Evolutionary conservation across 345 rosid genomes (phyloP).

Genomic region (Excoecaria agallocha): DNA sequence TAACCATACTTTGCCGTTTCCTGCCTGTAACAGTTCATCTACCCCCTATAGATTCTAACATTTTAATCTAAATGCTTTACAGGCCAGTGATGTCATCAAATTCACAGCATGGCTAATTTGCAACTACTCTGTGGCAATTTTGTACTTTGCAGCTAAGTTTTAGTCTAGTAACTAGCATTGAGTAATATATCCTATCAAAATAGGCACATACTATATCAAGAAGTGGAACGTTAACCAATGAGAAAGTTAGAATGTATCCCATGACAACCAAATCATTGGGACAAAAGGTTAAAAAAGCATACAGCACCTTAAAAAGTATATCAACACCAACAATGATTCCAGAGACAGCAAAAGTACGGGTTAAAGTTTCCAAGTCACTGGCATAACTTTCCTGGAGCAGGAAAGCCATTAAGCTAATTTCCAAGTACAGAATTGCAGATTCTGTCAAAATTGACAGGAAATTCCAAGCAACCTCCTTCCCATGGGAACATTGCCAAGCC

Average conservation of each 20-base stretch:
- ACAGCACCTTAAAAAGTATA: conserved; percentile 42
- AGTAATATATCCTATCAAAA: background rate
- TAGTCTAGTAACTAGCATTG: background rate
- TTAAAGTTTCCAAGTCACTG: conserved; percentile 35
- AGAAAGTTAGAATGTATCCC: background rate
- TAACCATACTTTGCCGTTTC: background rate
- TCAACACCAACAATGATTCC: conserved; percentile 39
- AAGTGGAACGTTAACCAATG: background rate
- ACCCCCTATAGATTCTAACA: background rate
- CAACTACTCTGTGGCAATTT: background rate
- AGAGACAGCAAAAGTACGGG: conserved; percentile 35
- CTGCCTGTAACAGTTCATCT: background rate
- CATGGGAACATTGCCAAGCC: conserved; percentile 41
- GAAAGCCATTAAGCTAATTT: conserved; percentile 38
- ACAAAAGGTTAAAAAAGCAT: background rate
- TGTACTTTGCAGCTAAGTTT: background rate
- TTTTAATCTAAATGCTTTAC: background rate
- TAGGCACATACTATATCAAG: background rate
- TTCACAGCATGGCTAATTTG: background rate
- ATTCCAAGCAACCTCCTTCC: conserved; percentile 43
- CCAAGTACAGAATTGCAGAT: conserved; percentile 35
- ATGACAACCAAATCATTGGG: background rate
- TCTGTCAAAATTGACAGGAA: conserved; percentile 37
- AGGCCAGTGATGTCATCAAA: background rate
- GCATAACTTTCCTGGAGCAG: conserved; percentile 45